These are phyloP conservation scores for Tritrichomonas foetus DNA, from an alignment of 208 protist species.

Conservation along the genomic window DNA sequence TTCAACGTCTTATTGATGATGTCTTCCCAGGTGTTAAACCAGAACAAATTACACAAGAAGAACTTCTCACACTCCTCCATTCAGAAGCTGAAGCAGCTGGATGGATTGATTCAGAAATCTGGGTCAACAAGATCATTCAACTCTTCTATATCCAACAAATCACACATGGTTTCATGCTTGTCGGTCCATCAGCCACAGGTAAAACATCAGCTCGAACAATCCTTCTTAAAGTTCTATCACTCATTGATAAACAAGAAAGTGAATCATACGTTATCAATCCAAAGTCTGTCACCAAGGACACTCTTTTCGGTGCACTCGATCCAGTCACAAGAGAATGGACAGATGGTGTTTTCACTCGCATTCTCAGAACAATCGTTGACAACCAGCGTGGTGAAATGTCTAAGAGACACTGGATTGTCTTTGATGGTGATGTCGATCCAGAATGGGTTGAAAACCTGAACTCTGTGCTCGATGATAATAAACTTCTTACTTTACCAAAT, in stretches of 20 bases:
- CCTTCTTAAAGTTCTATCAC: conserved; percentile 80
- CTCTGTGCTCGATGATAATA: conserved; percentile 97
- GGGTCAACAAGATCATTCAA: conserved; percentile 93
- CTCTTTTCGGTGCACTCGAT: conserved; percentile 94
- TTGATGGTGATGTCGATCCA: conserved; percentile 96
- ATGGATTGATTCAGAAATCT: conserved; percentile 62
- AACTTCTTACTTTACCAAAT: conserved; percentile 96
- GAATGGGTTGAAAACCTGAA: conserved; percentile 99
- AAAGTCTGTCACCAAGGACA: conserved; percentile 92
- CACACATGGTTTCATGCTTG: conserved; percentile 96
- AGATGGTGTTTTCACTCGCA: conserved; percentile 95
- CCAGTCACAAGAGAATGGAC: conserved; percentile 92
- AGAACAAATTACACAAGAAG: neutral
- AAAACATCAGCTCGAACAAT: conserved; percentile 89
- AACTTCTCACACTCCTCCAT: neutral
- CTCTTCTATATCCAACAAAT: conserved; percentile 88
- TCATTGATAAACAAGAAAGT: conserved; percentile 59
- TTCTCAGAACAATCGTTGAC: conserved; percentile 87
- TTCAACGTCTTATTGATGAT: conserved; percentile 82
- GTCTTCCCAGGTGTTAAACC: conserved; percentile 80
- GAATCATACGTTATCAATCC: conserved; percentile 91
- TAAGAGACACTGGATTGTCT: conserved; percentile 92
- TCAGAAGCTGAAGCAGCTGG: neutral
- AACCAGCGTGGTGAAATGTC: conserved; percentile 67
- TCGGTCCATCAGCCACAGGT: conserved; percentile 90